Base-by-base conservation (phyloP, 2,329 filamentous ascomycete genomes). In the Fusarium fujikuroi region DNA sequence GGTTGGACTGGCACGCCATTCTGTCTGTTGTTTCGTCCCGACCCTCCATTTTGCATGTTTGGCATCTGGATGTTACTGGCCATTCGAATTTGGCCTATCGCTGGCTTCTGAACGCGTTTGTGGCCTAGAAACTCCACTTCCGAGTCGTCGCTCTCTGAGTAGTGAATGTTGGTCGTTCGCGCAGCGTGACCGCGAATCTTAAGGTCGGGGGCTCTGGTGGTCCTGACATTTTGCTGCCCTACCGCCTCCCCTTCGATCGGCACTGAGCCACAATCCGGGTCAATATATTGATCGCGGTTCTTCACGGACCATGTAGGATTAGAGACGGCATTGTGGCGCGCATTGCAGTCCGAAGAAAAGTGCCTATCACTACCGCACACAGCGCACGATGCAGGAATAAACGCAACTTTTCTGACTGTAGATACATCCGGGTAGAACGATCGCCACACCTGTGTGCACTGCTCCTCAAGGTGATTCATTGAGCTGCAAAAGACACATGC, bases 401-500 rank as follows among this genome's bases (percentile, higher is more conserved):
- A 79, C 54, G 81, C 81, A 43, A 91, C 88, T 67, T 84, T 89
- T 64, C 82, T 83, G 54, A 85, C 81, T 19, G 80, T 80, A 21
- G 81, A 77, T 15, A 81, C 75, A 19, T 81, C 79, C 5, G 84
- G 84, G 18, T 81, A 79, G 77, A 87, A 91, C 23, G 85, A 89
- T 64, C 87, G 84, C 90, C 90, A 93, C 30, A 91, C 81, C 53
- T 85, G 83, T 60, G 87, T 85, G 78, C 92, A 94, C 5, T 86
- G 81, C 18, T 83, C 78, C 77, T 93, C 92, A 14, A 86, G 74
- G 75, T 94, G 92, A 14, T 86, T 83, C 7, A 76, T 72, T 11
- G 85, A 85, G 43, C 82, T 82, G 79, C 92, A 94, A 39, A 90
- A 83, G 16, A 88, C 88, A 78, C 92, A 94, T 6, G 86, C 85